Percentiles rank a stretch among this genome's conserved stretches.
phyloP scores from a whole-genome alignment of 805 yeast genomes.

The Lachancea mirantina region DNA sequence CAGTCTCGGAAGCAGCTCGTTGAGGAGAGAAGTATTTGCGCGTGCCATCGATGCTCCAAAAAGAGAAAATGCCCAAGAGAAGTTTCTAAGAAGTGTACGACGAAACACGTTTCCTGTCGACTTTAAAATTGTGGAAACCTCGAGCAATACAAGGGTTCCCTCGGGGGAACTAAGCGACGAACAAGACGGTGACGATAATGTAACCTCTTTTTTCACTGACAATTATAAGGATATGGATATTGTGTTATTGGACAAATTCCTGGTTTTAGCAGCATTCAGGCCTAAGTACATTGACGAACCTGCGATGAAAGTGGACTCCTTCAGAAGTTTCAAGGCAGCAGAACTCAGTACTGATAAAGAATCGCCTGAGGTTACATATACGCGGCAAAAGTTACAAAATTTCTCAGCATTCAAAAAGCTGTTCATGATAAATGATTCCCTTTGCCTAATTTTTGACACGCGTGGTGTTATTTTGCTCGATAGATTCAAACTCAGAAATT shows the following conservation, averaged over 20 bases:
- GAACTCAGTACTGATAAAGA: not conserved
- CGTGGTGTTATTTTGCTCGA: slow-evolving; percentile 22
- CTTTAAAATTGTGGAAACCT: slow-evolving; percentile 15
- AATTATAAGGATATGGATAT: slow-evolving; percentile 21
- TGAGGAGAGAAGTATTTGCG: slow-evolving; percentile 2
- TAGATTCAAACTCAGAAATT: slow-evolving; percentile 11
- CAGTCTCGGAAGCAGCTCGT: not conserved
- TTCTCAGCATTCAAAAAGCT: slow-evolving; percentile 21
- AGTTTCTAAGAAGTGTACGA: slow-evolving; percentile 15
- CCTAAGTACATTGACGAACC: slow-evolving; percentile 22
- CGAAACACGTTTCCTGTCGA: slow-evolving; percentile 19
- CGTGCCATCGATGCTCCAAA: slow-evolving; percentile 2
- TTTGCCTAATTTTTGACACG: slow-evolving; percentile 18
- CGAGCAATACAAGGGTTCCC: slow-evolving; percentile 3
- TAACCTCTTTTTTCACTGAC: slow-evolving; percentile 21
- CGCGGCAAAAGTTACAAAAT: slow-evolving; percentile 7
- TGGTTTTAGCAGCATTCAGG: slow-evolving; percentile 16
- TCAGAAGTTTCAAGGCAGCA: slow-evolving; percentile 6
- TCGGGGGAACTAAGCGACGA: slow-evolving; percentile 2
- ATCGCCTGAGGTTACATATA: not conserved
- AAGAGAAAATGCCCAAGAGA: slow-evolving; percentile 3
- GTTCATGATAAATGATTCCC: slow-evolving; percentile 18
- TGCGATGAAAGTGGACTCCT: slow-evolving; percentile 14
- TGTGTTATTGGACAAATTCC: slow-evolving; percentile 17
- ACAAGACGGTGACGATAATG: slow-evolving; percentile 9